Evolutionary conservation across 2,329 filamentous ascomycete genomes (phyloP).

Genomic region (Nothopassalora personata): DNA sequence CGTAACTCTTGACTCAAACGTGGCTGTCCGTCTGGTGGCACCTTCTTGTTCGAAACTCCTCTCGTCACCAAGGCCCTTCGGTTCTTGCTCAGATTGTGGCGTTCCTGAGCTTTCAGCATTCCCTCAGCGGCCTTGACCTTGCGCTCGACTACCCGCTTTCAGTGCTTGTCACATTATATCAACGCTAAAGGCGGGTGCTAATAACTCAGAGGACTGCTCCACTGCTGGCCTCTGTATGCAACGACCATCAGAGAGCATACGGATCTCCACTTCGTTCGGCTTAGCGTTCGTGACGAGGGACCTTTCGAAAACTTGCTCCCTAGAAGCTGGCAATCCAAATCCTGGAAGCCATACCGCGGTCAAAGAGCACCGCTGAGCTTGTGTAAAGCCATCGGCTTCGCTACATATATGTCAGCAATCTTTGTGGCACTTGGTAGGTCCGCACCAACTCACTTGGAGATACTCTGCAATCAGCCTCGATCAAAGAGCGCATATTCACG

Average conservation of each 20-base stretch:
- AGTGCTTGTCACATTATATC: background rate
- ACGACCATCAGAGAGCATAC: conserved; percentile 11
- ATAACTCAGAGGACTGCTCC: conserved; percentile 17
- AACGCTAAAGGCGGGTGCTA: background rate
- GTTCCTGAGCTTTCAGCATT: background rate
- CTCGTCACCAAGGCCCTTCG: background rate
- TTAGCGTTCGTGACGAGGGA: conserved; percentile 7
- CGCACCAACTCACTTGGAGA: background rate
- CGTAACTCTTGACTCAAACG: no score
- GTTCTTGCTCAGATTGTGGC: background rate
- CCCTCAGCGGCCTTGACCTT: background rate
- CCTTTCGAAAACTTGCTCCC: conserved; percentile 11
- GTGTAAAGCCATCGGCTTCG: conserved; percentile 8
- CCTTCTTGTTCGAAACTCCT: background rate
- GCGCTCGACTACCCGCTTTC: background rate
- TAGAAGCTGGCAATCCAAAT: background rate
- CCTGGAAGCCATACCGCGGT: background rate
- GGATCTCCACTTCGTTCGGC: conserved; percentile 12
- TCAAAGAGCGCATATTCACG: conserved; percentile 2
- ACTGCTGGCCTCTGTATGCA: conserved; percentile 1
- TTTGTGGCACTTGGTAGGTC: background rate
- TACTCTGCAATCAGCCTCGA: background rate
- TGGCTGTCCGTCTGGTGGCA: background rate
- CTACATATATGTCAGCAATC: background rate
- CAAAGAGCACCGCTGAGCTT: background rate